Evolutionary conservation across 306 rosid species (phyloP), one percentile per base, ranked within the genome.

Genomic region (Gastrolobium bilobum): DNA sequence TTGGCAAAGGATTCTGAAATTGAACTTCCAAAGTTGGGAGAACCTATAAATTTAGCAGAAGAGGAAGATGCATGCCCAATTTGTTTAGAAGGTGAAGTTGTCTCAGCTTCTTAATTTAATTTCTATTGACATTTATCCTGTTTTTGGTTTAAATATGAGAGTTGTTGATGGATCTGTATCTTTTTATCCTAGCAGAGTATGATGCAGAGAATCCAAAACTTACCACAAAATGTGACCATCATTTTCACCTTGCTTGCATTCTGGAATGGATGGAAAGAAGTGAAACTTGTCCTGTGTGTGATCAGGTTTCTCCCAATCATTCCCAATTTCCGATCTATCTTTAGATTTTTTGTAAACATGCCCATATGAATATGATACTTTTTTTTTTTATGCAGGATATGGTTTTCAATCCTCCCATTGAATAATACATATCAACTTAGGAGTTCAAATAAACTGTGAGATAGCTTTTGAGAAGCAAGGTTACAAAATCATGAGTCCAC

Each of bases 231-330:
- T 96, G 99, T 20, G 97, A 88, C 38, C 99, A 93, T 88, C 88
- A 92, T 81, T 95, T 90, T 86, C 99, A 95, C 90, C 98, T 95
- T 57, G 94, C 99, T 5, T 96, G 99, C 89, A 93, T 93, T 91
- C 91, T 96, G 51, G 97, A 91, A 81, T 96, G 99, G 99, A 91
- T 88, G 97, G 97, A 96, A 91, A 89, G 99, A 88, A 96, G 97
- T 86, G 93, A 89, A 60, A 81, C 65, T 56, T 96, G 99, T 78
- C 99, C 98, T 5, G 96, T 91, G 56, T 93, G 99, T 71, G 97
- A 89, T 87, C 84, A 89, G 99, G 99, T 96, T 67, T 83, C 81
- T 80, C 58, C 42, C 71, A 30, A 57, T 47, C 38, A 39, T 65
- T 68, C 66, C 68, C 67, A n/a, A n/a, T n/a, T n/a, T n/a, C n/a